These are phyloP conservation scores for Penicillium dipodomyicola DNA, from an alignment of 495 filamentous ascomycete species.

Conservation along the genomic window DNA sequence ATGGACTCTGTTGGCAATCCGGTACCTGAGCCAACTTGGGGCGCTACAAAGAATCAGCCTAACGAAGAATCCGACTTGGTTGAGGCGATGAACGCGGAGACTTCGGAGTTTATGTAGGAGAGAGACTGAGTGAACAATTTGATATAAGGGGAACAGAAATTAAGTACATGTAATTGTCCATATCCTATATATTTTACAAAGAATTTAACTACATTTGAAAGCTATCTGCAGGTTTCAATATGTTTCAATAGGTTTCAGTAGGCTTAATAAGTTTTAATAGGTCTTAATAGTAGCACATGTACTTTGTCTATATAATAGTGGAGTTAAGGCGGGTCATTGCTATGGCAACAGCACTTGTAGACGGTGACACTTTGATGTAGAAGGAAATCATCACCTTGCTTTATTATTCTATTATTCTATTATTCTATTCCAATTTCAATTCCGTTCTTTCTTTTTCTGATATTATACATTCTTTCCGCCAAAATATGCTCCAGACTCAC, in stretches of 20 bases:
- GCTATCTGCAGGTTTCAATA: not conserved
- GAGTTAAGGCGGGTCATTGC: not conserved
- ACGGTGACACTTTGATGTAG: not conserved
- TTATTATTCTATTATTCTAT: not conserved
- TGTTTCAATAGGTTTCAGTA: not conserved
- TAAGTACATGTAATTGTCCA: too few relatives aligned
- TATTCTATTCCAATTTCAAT: not conserved
- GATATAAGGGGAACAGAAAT: too few relatives aligned
- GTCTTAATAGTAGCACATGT: not conserved
- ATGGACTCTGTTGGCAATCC: constrained; percentile 38
- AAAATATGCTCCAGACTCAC: not conserved
- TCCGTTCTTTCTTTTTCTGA: not conserved
- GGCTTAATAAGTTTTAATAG: too few relatives aligned
- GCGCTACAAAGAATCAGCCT: constrained; percentile 14
- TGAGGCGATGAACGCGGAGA: constrained; percentile 32
- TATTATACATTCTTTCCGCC: not conserved
- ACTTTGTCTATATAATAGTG: not conserved
- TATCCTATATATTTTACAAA: too few relatives aligned
- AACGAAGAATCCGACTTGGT: constrained; percentile 28
- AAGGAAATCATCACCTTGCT: not conserved
- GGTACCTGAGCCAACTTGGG: constrained; percentile 34
- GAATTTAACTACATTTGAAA: too few relatives aligned
- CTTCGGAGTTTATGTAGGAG: constrained; percentile 28
- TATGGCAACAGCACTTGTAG: not conserved
- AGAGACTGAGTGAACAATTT: too few relatives aligned